phyloP scores from a whole-genome alignment of 1,284 basidiomycete genomes.

The Trichosporon inkin region DNA sequence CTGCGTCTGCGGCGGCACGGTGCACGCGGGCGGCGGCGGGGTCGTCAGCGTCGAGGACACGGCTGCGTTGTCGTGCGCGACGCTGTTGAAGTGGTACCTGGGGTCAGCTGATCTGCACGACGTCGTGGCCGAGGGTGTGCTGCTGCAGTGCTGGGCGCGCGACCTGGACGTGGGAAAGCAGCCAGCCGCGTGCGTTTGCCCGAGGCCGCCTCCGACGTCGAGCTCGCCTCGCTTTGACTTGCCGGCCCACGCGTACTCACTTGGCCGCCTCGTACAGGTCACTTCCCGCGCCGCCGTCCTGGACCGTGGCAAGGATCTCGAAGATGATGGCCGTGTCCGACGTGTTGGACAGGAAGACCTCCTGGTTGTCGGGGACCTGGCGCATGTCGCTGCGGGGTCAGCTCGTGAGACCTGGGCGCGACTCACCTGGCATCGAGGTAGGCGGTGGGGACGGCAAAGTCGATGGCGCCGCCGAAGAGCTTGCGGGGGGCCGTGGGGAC shows the following conservation, averaged over 20 bases:
- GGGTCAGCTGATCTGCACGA: neutral
- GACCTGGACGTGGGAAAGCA: too few species aligned
- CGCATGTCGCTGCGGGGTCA: constrained; percentile 65
- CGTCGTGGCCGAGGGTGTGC: too few species aligned
- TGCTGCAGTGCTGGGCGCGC: too few species aligned
- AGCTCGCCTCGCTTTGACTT: neutral
- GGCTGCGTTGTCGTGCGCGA: constrained; percentile 89
- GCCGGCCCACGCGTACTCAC: constrained; percentile 51
- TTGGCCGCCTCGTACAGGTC: constrained; percentile 61
- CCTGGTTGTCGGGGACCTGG: constrained; percentile 95
- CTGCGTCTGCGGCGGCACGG: constrained; percentile 14
- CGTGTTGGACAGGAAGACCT: constrained; percentile 75
- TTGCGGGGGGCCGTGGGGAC: constrained; percentile 16
- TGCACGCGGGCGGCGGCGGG: constrained; percentile 27
- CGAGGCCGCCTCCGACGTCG: too few species aligned
- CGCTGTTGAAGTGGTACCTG: constrained; percentile 85
- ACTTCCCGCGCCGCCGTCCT: constrained; percentile 51
- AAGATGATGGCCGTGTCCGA: constrained; percentile 74
- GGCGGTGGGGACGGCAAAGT: constrained; percentile 57
- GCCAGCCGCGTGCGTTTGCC: too few species aligned
- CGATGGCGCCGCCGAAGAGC: constrained; percentile 71
- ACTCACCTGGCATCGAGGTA: constrained; percentile 84
- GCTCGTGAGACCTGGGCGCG: neutral
- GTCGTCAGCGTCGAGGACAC: constrained; percentile 53
- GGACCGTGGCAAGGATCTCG: constrained; percentile 77